Evolutionary conservation across 116 monocot species (phyloP).

Genomic region (Iris pallida): DNA sequence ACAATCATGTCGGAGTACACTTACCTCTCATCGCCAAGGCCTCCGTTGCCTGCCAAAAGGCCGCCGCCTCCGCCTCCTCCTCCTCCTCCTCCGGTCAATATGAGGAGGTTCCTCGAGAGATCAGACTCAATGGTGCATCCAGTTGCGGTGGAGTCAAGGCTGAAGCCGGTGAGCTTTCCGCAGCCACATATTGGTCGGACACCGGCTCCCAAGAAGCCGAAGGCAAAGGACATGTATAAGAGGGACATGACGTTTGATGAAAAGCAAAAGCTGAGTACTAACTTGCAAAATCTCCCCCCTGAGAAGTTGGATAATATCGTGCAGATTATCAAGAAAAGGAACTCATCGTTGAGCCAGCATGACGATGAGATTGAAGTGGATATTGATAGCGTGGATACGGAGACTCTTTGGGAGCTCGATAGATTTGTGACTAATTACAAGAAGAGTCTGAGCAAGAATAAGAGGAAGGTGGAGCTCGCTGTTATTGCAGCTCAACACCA

Average conservation of each 20-base stretch:
- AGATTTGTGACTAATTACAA: constrained; percentile 40
- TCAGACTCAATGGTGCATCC: constrained; percentile 25
- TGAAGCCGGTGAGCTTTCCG: constrained; percentile 8
- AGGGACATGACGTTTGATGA: constrained; percentile 44
- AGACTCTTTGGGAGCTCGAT: constrained; percentile 50
- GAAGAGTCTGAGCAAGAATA: constrained; percentile 40
- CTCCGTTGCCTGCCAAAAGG: not conserved
- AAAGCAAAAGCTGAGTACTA: constrained; percentile 31
- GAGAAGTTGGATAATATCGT: constrained; percentile 37
- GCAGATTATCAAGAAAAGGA: constrained; percentile 40
- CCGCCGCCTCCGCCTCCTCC: not conserved
- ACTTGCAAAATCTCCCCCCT: constrained; percentile 31
- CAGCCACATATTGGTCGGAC: constrained; percentile 16
- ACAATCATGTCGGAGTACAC: constrained; percentile 13
- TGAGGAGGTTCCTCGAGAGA: constrained; percentile 17
- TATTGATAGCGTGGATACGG: constrained; percentile 38
- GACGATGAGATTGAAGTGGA: constrained; percentile 47
- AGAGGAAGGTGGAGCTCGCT: constrained; percentile 25
- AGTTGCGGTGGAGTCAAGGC: constrained; percentile 14
- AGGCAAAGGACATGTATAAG: constrained; percentile 28
- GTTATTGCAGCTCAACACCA: constrained; percentile 12
- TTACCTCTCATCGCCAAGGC: constrained; percentile 5
- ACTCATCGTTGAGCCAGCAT: constrained; percentile 22
- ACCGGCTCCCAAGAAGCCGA: constrained; percentile 23
- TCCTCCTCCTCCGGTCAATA: constrained; percentile 5